Evolutionary conservation across 257 asterid genomes (phyloP), one percentile per base, ranked within the genome.

Genomic region (Nicotiana otophora): DNA sequence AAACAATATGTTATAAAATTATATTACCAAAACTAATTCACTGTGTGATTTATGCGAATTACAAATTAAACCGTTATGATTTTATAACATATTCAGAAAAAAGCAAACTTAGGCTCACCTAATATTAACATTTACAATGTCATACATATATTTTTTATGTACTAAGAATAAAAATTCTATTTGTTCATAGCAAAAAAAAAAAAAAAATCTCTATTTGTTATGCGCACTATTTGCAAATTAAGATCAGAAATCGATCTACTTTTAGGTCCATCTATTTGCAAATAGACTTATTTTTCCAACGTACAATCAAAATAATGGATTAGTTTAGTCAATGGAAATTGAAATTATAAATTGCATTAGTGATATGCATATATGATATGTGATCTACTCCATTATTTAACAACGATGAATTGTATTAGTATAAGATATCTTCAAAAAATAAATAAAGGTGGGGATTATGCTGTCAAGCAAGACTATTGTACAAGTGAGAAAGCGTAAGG

Each of bases 361-460:
- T 42, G 48, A 42, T 31, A 31, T 3, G 4, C 4, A 31, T 31
- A 31, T 31, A 31, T 31, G 4, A 31, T 42, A 42, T 42, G 48
- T 42, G 48, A 42, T 42, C 11, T 8, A 42, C 48, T 42, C 48
- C 48, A 42, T 1, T 8, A 42, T 42, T 42, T 42, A 42, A 42
- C 2, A 42, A 7, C 48, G 10, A 42, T 2, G 3, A 42, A 42
- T 42, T 7, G 3, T 42, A 42, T 5, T 36, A 5, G 42, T 5
- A 7, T 42, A 51, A 83, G 26, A n/a, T 67, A 46, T 42, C 48
- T 77, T n/a, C 5, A 82, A 42, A 28, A 12, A 7, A 36, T 36
- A 53, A 60, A 80, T 78, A 42, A 62, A 51, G 80, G 58, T n/a
- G 9, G 17, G 53, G 58, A 31, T 80, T 42, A 42, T 77, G 86